Evolutionary conservation across 2,329 filamentous ascomycete genomes (phyloP).

Genomic region (Arthrobotrys sinensis): DNA sequence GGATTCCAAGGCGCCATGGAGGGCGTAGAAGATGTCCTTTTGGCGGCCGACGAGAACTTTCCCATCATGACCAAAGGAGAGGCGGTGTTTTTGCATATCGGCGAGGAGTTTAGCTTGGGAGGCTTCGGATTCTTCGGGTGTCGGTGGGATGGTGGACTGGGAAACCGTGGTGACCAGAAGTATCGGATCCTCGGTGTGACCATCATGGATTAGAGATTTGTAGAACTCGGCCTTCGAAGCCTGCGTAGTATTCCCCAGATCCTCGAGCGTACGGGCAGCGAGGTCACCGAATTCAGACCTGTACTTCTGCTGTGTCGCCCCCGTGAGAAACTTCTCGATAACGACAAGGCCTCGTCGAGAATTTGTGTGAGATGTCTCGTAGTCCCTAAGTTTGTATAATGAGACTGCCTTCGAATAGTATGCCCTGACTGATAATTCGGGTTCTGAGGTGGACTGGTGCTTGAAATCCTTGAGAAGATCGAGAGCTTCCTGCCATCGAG

Average conservation of each 20-base stretch:
- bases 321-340: conserved; percentile 34
- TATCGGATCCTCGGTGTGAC: conserved; percentile 39
- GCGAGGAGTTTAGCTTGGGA: conserved; percentile 23
- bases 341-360: conserved; percentile 47
- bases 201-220: conserved; percentile 44
- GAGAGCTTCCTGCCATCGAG: conserved; percentile 46
- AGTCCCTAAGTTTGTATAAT: conserved; percentile 55
- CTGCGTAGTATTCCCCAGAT: conserved; percentile 41
- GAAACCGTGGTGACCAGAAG: conserved; percentile 46
- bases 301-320: conserved; percentile 28
- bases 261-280: conserved; percentile 44
- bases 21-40: conserved; percentile 52
- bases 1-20: conserved; percentile 32
- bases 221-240: conserved; percentile 34
- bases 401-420: conserved; percentile 58
- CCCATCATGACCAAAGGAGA: conserved; percentile 50
- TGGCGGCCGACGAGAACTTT: conserved; percentile 52
- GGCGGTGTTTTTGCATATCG: conserved; percentile 44
- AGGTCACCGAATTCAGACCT: conserved; percentile 45
- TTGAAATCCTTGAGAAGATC: conserved; percentile 53
- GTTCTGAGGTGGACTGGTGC: conserved; percentile 54
- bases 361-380: conserved; percentile 47
- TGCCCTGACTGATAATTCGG: conserved; percentile 43
- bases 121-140: conserved; percentile 21
- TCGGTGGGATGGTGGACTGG: conserved; percentile 10